Conservation (phyloP, 495 filamentous ascomycete species). For the Lophium mytilinum region DNA sequence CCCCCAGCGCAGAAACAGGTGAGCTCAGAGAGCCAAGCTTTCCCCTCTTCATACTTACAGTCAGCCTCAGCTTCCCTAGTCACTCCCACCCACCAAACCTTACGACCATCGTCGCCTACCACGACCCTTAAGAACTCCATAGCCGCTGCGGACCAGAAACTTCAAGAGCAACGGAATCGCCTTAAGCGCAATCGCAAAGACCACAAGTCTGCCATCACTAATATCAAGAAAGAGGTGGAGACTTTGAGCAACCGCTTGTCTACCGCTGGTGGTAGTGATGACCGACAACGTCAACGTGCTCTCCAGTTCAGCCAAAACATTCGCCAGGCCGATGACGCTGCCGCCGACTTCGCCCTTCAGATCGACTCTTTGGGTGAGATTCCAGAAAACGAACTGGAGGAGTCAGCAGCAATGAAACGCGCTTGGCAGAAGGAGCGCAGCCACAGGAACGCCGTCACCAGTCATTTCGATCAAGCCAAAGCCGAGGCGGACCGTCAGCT, state of each 20-base stretch:
- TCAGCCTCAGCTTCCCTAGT: conserved; percentile 33
- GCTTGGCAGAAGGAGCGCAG: conserved; percentile 57
- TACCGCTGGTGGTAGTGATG: conserved; percentile 72
- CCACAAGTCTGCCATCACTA: conserved; percentile 61
- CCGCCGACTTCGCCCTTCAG: conserved; percentile 51
- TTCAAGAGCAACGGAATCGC: conserved; percentile 66
- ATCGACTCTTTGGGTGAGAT: conserved; percentile 59
- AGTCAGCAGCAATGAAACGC: conserved; percentile 52
- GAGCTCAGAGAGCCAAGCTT: conserved; percentile 16
- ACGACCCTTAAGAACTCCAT: conserved; percentile 87
- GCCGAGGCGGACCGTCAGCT: conserved; percentile 55
- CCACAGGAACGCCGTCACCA: conserved; percentile 49
- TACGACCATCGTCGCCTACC: conserved; percentile 60
- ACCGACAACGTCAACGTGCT: conserved; percentile 70
- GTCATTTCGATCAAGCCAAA: conserved; percentile 54
- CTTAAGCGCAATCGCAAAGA: conserved; percentile 72
- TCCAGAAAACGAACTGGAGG: conserved; percentile 56
- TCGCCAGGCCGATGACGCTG: conserved; percentile 73
- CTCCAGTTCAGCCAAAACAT: conserved; percentile 70
- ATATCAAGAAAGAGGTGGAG: conserved; percentile 72
- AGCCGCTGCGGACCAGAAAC: conserved; percentile 64
- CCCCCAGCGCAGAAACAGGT: conserved; percentile 60
- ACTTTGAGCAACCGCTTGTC: conserved; percentile 57
- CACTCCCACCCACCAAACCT: conserved; percentile 61
- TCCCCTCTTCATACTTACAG: conserved; percentile 30